A percentile compares a stretch with the other conserved stretches of the same genome.
phyloP scores from a whole-genome alignment of 1,284 basidiomycete genomes.

The Trametes sp. region DNA sequence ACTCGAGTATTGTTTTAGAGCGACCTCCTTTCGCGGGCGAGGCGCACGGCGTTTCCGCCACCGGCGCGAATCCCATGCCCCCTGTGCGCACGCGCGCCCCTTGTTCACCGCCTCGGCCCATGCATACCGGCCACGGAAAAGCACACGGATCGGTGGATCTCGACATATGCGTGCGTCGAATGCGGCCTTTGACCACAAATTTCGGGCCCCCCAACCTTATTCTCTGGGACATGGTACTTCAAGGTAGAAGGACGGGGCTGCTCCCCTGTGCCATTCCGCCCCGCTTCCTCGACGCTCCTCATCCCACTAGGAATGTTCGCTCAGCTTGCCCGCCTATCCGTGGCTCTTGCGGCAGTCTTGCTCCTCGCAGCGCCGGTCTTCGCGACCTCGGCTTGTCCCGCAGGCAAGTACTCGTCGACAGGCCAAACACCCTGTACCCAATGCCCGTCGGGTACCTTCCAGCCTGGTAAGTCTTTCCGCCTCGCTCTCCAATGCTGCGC shows the following conservation, averaged over 20 bases:
- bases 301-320: background rate
- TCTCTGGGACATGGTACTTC: background rate
- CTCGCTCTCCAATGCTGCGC: no score
- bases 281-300: background rate
- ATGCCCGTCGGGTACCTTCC: conserved; percentile 25
- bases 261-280: background rate
- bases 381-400: conserved; percentile 11
- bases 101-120: background rate
- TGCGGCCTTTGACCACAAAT: background rate
- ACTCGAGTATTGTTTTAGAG: background rate
- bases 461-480: conserved; percentile 12
- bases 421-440: conserved; percentile 22
- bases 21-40: background rate
- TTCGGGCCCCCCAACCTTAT: background rate
- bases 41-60: background rate
- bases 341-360: background rate
- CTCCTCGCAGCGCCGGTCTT: background rate
- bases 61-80: background rate
- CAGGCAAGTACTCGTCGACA: conserved; percentile 21
- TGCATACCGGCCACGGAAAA: background rate
- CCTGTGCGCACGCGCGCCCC: background rate
- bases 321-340: background rate
- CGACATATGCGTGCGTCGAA: background rate
- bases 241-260: background rate
- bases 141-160: background rate